These are phyloP conservation scores for Oryza australiensis DNA, from an alignment of 176 grass and related monocot genomes.

Conservation along the genomic window DNA sequence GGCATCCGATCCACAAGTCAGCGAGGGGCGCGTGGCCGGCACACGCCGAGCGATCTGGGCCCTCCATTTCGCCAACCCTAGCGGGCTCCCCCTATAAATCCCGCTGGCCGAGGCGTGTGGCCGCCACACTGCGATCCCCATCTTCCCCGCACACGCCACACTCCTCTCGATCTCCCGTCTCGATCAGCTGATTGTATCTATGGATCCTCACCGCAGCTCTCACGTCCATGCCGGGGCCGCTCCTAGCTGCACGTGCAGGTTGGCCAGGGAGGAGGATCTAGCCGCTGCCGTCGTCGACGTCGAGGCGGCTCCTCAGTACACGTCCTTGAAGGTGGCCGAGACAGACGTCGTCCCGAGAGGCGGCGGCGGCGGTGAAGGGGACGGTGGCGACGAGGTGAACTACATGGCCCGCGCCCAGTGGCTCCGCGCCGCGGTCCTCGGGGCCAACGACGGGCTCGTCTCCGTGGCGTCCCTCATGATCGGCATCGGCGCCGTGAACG, in stretches of 20 bases:
- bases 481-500: constrained; percentile 69
- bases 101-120: constrained; percentile 48
- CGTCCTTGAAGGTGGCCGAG: not conserved
- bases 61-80: constrained; percentile 39
- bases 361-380: not conserved
- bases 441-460: constrained; percentile 94
- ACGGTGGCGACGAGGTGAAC: not conserved
- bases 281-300: constrained; percentile 11
- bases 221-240: constrained; percentile 45
- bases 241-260: not conserved
- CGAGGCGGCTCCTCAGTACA: constrained; percentile 2
- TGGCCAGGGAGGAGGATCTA: not conserved
- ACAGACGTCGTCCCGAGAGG: constrained; percentile 6
- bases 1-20: constrained; percentile 23
- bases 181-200: constrained; percentile 10
- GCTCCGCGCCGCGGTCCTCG: constrained; percentile 91
- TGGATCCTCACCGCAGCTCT: constrained; percentile 50
- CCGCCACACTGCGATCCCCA: constrained; percentile 46
- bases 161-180: not conserved
- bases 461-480: constrained; percentile 96
- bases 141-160: constrained; percentile 22
- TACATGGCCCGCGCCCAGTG: constrained; percentile 91
- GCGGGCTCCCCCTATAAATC: constrained; percentile 45
- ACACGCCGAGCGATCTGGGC: constrained; percentile 5
- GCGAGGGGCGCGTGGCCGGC: constrained; percentile 14